phyloP scores from a whole-genome alignment of 164 flowering plant species.

The Annona cherimola region DNA sequence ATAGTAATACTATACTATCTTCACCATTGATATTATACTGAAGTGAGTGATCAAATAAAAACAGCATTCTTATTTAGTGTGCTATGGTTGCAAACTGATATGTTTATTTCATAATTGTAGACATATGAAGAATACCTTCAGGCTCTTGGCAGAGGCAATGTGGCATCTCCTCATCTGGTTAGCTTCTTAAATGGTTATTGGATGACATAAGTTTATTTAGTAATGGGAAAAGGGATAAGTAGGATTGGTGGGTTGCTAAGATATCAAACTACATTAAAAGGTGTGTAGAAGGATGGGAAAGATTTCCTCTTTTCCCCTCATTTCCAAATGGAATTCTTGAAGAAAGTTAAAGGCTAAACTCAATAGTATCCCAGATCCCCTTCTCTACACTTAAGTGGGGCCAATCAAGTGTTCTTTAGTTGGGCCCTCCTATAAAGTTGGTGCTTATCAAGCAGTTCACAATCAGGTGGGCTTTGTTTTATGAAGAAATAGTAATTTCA shows the following conservation, averaged over 20 bases:
- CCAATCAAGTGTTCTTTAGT: background rate
- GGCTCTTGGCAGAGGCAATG: slow-evolving; percentile 44
- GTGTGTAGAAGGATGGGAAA: too few relatives aligned
- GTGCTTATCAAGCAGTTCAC: background rate
- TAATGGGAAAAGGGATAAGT: too few relatives aligned
- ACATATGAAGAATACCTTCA: slow-evolving; percentile 85
- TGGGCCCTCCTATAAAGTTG: background rate
- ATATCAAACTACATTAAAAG: too few relatives aligned
- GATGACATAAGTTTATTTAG: background rate
- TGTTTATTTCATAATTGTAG: slow-evolving; percentile 30
- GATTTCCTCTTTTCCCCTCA: too few relatives aligned
- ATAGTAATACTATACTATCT: background rate
- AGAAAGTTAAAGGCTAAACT: background rate
- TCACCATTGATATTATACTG: background rate
- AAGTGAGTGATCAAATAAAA: background rate
- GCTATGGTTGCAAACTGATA: too few relatives aligned
- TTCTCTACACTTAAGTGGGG: background rate
- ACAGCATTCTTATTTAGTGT: background rate
- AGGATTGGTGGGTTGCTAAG: too few relatives aligned
- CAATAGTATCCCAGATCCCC: background rate
- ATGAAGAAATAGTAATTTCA: background rate
- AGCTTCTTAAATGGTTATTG: slow-evolving; percentile 22
- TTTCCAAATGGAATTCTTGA: too few relatives aligned
- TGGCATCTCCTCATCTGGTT: slow-evolving; percentile 31
- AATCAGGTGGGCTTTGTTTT: background rate